Base-by-base conservation (phyloP, 345 rosid genomes). In the Kandelia obovata region DNA sequence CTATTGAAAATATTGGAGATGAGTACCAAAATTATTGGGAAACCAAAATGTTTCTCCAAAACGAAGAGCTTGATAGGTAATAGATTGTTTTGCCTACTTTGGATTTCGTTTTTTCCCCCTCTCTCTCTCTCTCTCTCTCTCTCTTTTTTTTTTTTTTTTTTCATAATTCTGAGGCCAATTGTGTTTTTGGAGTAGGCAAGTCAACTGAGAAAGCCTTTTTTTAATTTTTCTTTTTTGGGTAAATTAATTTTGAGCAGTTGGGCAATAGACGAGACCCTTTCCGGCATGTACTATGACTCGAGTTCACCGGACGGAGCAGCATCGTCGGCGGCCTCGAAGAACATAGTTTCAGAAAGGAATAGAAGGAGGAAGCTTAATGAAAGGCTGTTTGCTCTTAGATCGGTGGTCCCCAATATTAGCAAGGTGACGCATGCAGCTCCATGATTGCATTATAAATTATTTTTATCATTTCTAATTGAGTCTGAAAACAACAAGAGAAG, bases 271-370 rank as follows among this genome's bases (percentile, higher is more conserved):
- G 77, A 78, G n/a, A 68, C 72, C 15, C 43, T 78, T 61, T 66
- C 71, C 53, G 39, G 30, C 26, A 53, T 87, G 9, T 88, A 89
- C 81, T 87, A 85, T 23, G 99, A 92, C 75, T 92, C 97, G 31
- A 95, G 99, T 65, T 95, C 97, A 32, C 97, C 99, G 23, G 99
- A 95, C 26, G 96, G 96, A 25, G 88, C 83, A 0, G 92, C 89
- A 11, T 83, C 97, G 0, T 76, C 88, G n/a, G 82, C 84, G 20
- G 96, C 96, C 8, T 86, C 96, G 2, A 95, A 90, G 81, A 95
- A 92, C 78, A 95, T 88, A 37, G 87, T 90, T 19, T 92, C 96
- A 2, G 99, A 95, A 82, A 79, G 97, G 74, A 95, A 92, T 52
- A 66, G 99, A 66, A 82, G 99, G 76, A 93, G 85, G 79, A 95